These are phyloP conservation scores for Torulaspora indica DNA, from an alignment of 805 yeast species.

Conservation along the genomic window DNA sequence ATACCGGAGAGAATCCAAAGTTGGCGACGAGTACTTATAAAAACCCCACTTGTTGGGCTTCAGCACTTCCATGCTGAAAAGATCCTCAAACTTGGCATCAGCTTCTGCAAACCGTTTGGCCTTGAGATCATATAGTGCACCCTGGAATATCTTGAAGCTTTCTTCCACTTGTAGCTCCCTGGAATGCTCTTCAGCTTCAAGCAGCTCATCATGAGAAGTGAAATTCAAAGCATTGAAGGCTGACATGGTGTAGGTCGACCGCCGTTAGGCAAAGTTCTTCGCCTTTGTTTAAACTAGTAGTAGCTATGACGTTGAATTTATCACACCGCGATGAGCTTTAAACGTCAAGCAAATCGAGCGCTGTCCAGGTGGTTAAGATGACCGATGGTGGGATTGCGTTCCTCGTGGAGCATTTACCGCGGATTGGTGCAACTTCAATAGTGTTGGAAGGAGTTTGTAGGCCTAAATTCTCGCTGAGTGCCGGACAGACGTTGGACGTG, in stretches of 20 bases:
- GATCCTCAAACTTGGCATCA: constrained; percentile 48
- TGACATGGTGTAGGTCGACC: constrained; percentile 38
- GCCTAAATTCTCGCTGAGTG: background rate
- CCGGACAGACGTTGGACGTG: constrained; percentile 5
- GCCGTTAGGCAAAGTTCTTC: background rate
- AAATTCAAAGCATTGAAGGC: constrained; percentile 76
- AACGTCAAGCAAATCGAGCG: background rate
- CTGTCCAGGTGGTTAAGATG: background rate
- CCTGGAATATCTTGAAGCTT: constrained; percentile 69
- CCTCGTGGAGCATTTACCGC: constrained; percentile 15
- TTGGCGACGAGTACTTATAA: constrained; percentile 47
- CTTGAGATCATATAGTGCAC: constrained; percentile 62
- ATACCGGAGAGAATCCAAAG: constrained; percentile 68
- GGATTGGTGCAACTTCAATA: constrained; percentile 19
- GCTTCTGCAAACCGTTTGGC: constrained; percentile 47
- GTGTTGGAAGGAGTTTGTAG: constrained; percentile 1
- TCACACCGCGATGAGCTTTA: constrained; percentile 5
- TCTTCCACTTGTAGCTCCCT: constrained; percentile 86
- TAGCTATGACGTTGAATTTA: background rate
- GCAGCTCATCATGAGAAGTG: constrained; percentile 60
- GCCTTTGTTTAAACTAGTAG: background rate
- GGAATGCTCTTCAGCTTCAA: constrained; percentile 83
- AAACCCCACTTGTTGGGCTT: constrained; percentile 41
- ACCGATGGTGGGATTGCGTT: background rate
- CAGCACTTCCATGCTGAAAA: constrained; percentile 68